Evolutionary conservation across 2,329 filamentous ascomycete species (phyloP), one percentile per base, ranked within the genome.

Genomic region (Colletotrichum orbiculare): DNA sequence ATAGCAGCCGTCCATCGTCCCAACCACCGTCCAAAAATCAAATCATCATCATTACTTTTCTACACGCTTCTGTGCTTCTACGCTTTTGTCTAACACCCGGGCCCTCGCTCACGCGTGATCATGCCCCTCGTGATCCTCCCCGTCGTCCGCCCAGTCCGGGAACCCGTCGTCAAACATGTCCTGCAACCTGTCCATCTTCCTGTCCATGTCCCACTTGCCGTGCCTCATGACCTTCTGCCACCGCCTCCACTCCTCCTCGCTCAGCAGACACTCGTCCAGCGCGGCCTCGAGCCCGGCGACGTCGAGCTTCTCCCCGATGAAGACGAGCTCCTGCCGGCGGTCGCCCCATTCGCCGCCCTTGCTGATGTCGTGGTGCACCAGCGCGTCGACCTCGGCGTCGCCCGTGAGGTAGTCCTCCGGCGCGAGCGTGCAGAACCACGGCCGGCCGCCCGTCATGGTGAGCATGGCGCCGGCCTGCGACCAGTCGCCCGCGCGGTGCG

Each of bases 271-370:
- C 2, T 73, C 75, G 70, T 93, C 87, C 4, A 93, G 73, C 39
- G 83, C 73, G 5, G 74, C 75, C 33, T 82, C 84, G 13, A 93
- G 77, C 0, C 78, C 81, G 6, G 73, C 71, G 2, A 80, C 71
- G 54, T 91, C 81, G 12, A 93, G 79, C 6, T 82, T 81, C 74
- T 92, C 89, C 0, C 90, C 90, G 62, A 93, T 92, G 66, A 93
- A 91, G 3, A 93, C 90, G 7, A 93, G 73, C 73, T 93, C 90
- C 72, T 93, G 90, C 2, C 90, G 81, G 1, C 90, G 81, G 69
- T 93, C 90, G 1, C 89, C 90, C 88, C 89, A 92, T 64, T 86
- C 82, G 0, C 85, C 86, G 6, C 84, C 83, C 34, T 83, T 7
- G 77, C 71, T 17, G 25, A 86, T 81, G 68, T 86, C 83, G 60